Base-by-base conservation (phyloP, 192 early-diverging fungal species). In the Cetraspora pellucida region DNA sequence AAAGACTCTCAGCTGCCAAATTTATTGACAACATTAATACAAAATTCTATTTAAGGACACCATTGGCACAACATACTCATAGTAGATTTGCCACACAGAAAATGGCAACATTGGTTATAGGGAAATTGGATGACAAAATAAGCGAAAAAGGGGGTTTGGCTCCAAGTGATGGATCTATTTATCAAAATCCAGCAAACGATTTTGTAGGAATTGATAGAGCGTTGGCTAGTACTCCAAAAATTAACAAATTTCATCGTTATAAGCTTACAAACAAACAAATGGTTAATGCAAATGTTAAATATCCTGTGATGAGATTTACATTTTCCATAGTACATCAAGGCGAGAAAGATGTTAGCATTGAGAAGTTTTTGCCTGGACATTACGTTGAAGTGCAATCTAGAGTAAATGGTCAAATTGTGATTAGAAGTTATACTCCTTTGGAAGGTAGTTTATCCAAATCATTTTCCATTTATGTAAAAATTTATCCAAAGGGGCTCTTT, bases 391-490 rank as follows among this genome's bases (percentile, higher is more conserved):
- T 77, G n/a, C 63, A 77, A 63, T 64, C 52, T 28, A 27, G 61
- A 8, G 23, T 77, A 31, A 52, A 77, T 30, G 75, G 63, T 2
- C 75, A 77, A 54, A 47, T 77, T 6, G 31, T 67, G 17, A 50
- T 66, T n/a, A 64, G 75, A 46, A 66, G 63, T 31, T 77, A 77
- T 30, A 77, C 75, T 0, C 75, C 75, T 2, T 31, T 77, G 16
- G 63, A 77, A 25, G 75, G 75, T 14, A 46, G 52, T 13, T 30
- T 77, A 43, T 28, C 46, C 1, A 66, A 77, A 10, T 43, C 45
- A 5, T 77, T 77, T 55, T 46, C 47, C 11, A 77, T 77, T 27
- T 66, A 52, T 67, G 75, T 77, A n/a, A 77, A 77, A 23, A 77
- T 77, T 54, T 77, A 77, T 67, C 46, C 23, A n/a, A 54, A 67